Evolutionary conservation across 768 basidiomycete genomes (phyloP), one percentile per base, ranked within the genome.

Genomic region (Cyclocybe cylindracea): DNA sequence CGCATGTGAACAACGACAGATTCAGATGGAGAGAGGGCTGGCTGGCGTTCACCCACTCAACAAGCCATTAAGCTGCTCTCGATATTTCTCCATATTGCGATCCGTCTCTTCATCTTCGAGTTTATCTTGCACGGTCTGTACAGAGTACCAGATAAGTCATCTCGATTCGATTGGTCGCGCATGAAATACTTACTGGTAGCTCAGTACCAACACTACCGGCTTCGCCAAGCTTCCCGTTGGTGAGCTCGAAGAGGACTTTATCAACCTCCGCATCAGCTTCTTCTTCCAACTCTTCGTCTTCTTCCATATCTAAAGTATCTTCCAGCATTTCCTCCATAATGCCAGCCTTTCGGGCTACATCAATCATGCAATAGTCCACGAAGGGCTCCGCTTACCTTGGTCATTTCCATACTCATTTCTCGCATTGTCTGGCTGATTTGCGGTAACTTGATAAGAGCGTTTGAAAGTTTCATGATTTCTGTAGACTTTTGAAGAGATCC

Each of bases 361-460:
- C 36, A n/a, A 35, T 36, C 37, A 39, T 10, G 29, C 36, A 42
- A 31, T 7, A 38, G 34, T 41, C 7, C 14, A 46, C 13, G 16
- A 34, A 19, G 29, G 7, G 34, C 50, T 9, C 13, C 11, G 6
- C 48, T 76, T 37, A 58, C 96, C 83, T 98, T 98, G 55, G 91
- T 98, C 97, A 98, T 98, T 71, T 99, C 97, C 88, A 95, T 93
- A 61, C 89, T 93, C 94, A 99, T 95, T 64, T 97, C 90, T 34
- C 94, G 83, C 97, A 99, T 99, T 1, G 84, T 82, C 56, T 85
- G 87, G 70, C 87, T 89, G 43, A 98, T 84, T 67, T 98, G 94
- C 13, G 97, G 97, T 11, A 99, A 78, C 62, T 86, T 94, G 58
- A 98, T 76, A 42, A 98, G 79, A 24, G 87, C 74, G 72, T 96